Evolutionary conservation across 1,139 yeast genomes (phyloP), one percentile per base, ranked within the genome.

Genomic region (Kurtzmaniella natalensis): DNA sequence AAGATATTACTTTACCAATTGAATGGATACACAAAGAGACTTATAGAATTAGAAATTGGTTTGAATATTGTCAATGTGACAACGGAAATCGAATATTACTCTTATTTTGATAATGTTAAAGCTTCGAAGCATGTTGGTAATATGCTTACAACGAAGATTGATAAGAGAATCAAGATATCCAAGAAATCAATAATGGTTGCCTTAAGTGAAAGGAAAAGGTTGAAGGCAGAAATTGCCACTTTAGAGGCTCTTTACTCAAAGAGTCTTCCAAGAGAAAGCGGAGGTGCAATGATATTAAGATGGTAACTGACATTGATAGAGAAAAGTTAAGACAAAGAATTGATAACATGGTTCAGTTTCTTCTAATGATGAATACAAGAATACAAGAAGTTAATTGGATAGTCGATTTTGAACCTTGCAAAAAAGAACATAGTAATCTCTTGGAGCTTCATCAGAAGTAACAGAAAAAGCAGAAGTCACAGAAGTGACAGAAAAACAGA

Each of bases 11-110:
- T 28, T 8, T 11, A 28, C 4, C 9, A 18, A 11, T 18, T 16
- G 19, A 20, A 13, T n/a, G 18, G 7, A 17, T 21, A 17, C 3
- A 8, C 27, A 20, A 32, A 11, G 27, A 17, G 17, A 27, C 18
- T 20, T 13, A 33, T 47, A 14, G 19, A 13, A 14, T 25, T 25
- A 11, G 18, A 10, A 4, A 10, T 17, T 3, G 15, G 19, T 16
- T 14, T 25, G 4, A 5, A 11, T 9, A 5, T 25, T 5, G 7
- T 25, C 7, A 25, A 25, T 17, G 18, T 25, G 28, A 25, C 19
- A 11, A 5, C 3, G 6, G 19, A 25, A 16, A 9, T 25, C n/a
- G 19, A 25, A 16, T 25, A 25, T n/a, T 11, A 18, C 9, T 25
- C 28, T 7, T 25, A 25, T 15, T 25, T 14, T 15, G 28, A 25